These are phyloP conservation scores for Pichia nakasei DNA, from an alignment of 805 yeast species.

Conservation along the genomic window DNA sequence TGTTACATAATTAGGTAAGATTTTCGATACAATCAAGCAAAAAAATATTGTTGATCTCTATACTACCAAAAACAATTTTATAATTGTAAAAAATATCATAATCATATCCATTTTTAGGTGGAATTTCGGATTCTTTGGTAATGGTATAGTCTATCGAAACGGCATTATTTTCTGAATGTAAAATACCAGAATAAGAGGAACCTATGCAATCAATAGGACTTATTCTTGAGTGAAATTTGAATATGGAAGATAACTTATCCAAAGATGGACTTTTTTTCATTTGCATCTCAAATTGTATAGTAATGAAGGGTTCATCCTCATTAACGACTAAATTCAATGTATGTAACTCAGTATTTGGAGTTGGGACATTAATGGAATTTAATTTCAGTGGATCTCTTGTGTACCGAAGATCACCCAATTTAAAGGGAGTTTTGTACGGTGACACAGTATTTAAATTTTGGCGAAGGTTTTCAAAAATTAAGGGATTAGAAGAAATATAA, in stretches of 20 bases:
- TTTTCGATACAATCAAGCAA: constrained; percentile 13
- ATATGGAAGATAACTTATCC: constrained; percentile 4
- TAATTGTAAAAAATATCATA: constrained; percentile 20
- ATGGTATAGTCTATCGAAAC: constrained; percentile 13
- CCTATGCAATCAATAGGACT: not conserved
- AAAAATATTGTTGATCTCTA: constrained; percentile 18
- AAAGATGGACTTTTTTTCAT: constrained; percentile 1
- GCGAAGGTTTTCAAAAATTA: not conserved
- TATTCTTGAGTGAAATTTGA: constrained; percentile 2
- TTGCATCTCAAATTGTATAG: constrained; percentile 17
- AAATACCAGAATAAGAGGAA: constrained; percentile 5
- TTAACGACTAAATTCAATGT: constrained; percentile 16
- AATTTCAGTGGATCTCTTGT: constrained; percentile 17
- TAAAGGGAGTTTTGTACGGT: constrained; percentile 7
- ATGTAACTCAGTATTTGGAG: too few relatives aligned
- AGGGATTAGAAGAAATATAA: not conserved
- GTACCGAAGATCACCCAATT: constrained; percentile 15
- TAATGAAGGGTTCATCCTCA: constrained; percentile 20
- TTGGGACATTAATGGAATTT: not conserved
- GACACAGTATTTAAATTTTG: not conserved
- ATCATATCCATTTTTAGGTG: constrained; percentile 22
- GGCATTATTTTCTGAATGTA: constrained; percentile 5
- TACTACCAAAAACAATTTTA: constrained; percentile 13
- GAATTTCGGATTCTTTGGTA: constrained; percentile 18
- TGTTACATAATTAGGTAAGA: too few relatives aligned